phyloP scores from a whole-genome alignment of 148 eudicot genomes.

The Rhododendron griersonianum region DNA sequence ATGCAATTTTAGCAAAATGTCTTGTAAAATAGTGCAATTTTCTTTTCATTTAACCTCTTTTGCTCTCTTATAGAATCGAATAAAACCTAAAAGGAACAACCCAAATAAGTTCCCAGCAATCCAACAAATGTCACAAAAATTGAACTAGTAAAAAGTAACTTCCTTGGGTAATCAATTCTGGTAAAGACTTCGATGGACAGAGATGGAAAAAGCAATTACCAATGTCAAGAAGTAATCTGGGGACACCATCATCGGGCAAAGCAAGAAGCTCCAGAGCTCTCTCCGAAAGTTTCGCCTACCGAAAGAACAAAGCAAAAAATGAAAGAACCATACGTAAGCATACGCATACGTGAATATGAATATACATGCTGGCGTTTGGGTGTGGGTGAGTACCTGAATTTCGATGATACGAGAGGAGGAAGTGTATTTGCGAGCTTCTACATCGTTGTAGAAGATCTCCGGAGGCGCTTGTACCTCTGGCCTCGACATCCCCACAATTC shows the following conservation, averaged over 20 bases:
- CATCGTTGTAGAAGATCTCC: slow-evolving; percentile 78
- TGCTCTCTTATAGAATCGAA: too few species aligned
- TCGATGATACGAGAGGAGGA: slow-evolving; percentile 92
- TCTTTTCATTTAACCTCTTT: too few species aligned
- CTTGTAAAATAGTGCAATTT: too few species aligned
- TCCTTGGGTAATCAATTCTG: too few species aligned
- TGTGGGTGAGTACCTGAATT: slow-evolving; percentile 56
- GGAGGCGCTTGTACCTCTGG: slow-evolving; percentile 87
- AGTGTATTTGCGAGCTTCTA: slow-evolving; percentile 90
- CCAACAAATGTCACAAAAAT: too few species aligned
- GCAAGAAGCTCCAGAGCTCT: slow-evolving; percentile 94
- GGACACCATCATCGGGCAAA: slow-evolving; percentile 78
- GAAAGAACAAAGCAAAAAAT: neutral
- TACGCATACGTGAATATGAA: neutral
- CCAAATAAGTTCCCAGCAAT: too few species aligned
- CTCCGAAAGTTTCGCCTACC: slow-evolving; percentile 72
- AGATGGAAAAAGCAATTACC: too few species aligned
- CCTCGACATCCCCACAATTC: slow-evolving; percentile 46
- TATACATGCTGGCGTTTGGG: neutral
- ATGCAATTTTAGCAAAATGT: too few species aligned
- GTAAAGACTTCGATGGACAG: too few species aligned
- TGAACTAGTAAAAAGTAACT: too few species aligned
- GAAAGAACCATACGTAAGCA: neutral
- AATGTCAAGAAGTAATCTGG: slow-evolving; percentile 82
- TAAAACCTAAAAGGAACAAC: too few species aligned